Conservation (phyloP, 2,329 filamentous ascomycete genomes). For the Xylaria sp. region DNA sequence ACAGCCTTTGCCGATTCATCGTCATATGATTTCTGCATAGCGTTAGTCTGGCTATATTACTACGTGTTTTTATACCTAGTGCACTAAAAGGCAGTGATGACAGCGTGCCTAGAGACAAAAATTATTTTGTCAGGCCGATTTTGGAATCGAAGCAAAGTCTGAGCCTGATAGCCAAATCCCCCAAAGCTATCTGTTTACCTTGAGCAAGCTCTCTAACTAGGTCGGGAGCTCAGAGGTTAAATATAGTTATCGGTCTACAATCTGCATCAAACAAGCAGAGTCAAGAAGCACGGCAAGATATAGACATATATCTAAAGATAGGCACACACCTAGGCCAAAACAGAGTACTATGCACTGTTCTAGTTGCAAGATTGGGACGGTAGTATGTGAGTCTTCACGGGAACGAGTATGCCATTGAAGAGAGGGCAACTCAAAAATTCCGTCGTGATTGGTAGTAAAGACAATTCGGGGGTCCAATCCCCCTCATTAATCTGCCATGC, state of each 20-base stretch:
- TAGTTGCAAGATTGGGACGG: neutral
- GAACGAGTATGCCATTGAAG: neutral
- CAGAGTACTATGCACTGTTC: too few relatives aligned
- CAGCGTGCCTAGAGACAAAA: neutral
- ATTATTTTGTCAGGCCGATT: neutral
- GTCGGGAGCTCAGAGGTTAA: too few relatives aligned
- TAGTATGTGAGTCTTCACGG: neutral
- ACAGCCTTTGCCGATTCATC: neutral
- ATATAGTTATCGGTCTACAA: too few relatives aligned
- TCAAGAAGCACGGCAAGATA: too few relatives aligned
- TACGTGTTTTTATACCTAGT: neutral
- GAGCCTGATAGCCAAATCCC: neutral
- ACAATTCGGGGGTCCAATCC: neutral
- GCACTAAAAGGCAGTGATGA: neutral
- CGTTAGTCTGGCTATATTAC: neutral
- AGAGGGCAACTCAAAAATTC: neutral
- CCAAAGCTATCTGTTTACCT: too few relatives aligned
- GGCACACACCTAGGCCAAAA: too few relatives aligned
- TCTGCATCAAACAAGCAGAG: too few relatives aligned
- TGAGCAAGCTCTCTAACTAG: too few relatives aligned
- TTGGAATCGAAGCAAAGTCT: neutral
- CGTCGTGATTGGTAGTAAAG: neutral
- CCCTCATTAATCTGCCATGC: neutral
- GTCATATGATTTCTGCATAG: constrained; percentile 1
- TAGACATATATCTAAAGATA: too few relatives aligned